Evolutionary conservation across 768 basidiomycete species (phyloP), one percentile per base, ranked within the genome.

Genomic region (Pisolithus microcarpus): DNA sequence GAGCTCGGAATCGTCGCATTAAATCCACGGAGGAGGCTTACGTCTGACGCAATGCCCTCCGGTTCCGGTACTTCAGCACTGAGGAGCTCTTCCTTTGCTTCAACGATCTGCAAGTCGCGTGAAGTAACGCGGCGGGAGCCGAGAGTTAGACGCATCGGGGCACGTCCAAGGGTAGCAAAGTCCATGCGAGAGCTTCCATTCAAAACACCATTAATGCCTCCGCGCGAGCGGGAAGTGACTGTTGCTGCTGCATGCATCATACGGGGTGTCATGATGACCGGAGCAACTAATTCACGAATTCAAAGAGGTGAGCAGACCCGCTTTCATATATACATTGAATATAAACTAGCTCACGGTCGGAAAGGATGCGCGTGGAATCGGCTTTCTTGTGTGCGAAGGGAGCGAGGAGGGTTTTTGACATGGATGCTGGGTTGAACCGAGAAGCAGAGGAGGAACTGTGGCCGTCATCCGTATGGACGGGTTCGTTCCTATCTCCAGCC

Each of bases 1-100:
- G 93, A 81, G 62, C 87, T 88, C 11, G 95, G 95, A 39, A 96
- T 87, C 2, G 95, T 97, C 16, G 95, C 95, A 61, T 90, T 87
- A 68, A 97, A 98, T 0, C 95, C 95, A 42, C 86, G 81, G 38
- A 96, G 71, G 31, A 98, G 74, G 59, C 88, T 90, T 46, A 93
- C 83, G 59, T 81, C 79, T 15, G 78, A 75, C 5, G 85, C 84
- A 28, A 85, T 74, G 37, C 82, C 85, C 13, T 80, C 79, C 15
- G 79, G 78, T 57, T 90, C 87, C 2, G 89, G 89, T 2, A 92
- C 78, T 30, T 86, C 82, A 5, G 74, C 75, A 15, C 74, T 70
- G 36, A 92, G 78, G 9, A 92, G 70, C 63, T 90, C 87, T 23
- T 86, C 82, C 6, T 86, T 82, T 5, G 84, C 87, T 69, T 91